phyloP scores from a whole-genome alignment of 2,329 filamentous ascomycete genomes.

The Lachnellula willkommii region DNA sequence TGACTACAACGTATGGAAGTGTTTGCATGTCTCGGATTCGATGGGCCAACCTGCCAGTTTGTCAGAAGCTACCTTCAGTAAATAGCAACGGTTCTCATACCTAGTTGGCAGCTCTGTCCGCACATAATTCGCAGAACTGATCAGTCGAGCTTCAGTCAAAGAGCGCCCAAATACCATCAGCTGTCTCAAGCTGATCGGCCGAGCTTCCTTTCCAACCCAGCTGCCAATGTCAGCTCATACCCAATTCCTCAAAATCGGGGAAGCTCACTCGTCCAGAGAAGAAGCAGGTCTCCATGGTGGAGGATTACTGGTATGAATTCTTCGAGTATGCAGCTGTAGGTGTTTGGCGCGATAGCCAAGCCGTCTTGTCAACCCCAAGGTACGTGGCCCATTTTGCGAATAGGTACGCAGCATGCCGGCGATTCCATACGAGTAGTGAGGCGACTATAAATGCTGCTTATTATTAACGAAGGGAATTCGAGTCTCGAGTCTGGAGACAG shows the following conservation, averaged over 20 bases:
- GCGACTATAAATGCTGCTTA: not conserved
- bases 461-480: not conserved
- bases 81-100: constrained; percentile 37
- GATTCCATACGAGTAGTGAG: constrained; percentile 28
- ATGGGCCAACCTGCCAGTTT: constrained; percentile 66
- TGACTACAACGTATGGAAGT: constrained; percentile 89
- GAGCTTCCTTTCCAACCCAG: constrained; percentile 88
- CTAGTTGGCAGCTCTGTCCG: constrained; percentile 86
- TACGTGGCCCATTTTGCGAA: constrained; percentile 30
- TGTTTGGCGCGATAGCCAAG: constrained; percentile 13
- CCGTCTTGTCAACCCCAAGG: constrained; percentile 25
- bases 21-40: constrained; percentile 96
- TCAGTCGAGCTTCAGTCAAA: constrained; percentile 78
- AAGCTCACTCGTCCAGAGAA: constrained; percentile 57
- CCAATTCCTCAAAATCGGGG: not conserved
- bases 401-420: constrained; percentile 32
- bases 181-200: constrained; percentile 93
- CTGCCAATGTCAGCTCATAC: constrained; percentile 40
- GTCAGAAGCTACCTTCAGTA: not conserved
- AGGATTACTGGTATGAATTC: constrained; percentile 14
- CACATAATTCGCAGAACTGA: constrained; percentile 96
- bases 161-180: constrained; percentile 96
- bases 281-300: constrained; percentile 58
- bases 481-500: not conserved
- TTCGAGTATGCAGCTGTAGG: constrained; percentile 9